Evolutionary conservation across 768 basidiomycete species (phyloP).

Genomic region (Amanita jacksonii): DNA sequence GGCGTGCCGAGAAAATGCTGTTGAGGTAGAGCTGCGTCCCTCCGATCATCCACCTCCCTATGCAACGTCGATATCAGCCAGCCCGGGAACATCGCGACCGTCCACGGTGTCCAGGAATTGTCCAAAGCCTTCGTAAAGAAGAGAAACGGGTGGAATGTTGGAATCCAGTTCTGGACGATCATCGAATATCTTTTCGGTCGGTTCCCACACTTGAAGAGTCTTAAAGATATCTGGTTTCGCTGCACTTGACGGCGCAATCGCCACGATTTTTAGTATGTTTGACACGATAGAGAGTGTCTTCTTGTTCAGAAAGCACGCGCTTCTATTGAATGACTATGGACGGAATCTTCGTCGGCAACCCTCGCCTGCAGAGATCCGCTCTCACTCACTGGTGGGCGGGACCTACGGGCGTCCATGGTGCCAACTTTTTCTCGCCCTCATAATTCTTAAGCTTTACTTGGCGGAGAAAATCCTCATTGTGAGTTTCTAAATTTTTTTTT

Average conservation of each 20-base stretch:
- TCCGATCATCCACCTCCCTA: constrained; percentile 7
- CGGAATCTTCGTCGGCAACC: too few species aligned
- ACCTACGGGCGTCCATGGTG: neutral
- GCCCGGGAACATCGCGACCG: constrained; percentile 9
- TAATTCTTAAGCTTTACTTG: constrained; percentile 1
- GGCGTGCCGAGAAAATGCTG: constrained; percentile 6
- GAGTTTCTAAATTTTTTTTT: too few species aligned
- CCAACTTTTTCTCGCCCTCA: neutral
- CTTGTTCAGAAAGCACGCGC: constrained; percentile 1
- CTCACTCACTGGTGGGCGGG: too few species aligned
- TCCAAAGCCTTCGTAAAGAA: constrained; percentile 17
- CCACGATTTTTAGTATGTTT: neutral
- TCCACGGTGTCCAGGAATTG: constrained; percentile 16
- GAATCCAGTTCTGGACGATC: constrained; percentile 1
- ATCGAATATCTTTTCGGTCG: neutral
- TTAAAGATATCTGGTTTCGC: neutral
- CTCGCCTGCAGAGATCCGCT: too few species aligned
- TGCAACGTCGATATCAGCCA: constrained; percentile 7
- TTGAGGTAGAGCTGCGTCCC: constrained; percentile 9
- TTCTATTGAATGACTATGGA: neutral
- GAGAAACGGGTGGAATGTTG: constrained; percentile 11
- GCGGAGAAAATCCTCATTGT: neutral
- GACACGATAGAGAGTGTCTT: neutral
- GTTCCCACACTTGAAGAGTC: neutral
- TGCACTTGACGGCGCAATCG: neutral